These are phyloP conservation scores for Henningerozyma blattae DNA, from an alignment of 805 yeast genomes.

Conservation along the genomic window DNA sequence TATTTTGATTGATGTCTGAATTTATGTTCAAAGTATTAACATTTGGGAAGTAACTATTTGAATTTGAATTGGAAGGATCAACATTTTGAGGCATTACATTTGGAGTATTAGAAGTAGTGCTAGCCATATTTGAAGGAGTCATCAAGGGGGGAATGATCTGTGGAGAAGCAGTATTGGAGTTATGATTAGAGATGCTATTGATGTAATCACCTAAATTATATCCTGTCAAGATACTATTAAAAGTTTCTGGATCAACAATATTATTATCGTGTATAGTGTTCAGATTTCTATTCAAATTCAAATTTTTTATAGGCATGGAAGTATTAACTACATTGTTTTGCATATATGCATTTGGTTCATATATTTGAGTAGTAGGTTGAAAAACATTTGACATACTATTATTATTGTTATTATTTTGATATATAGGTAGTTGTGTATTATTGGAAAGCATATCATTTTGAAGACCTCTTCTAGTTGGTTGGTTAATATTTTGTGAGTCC, in stretches of 20 bases:
- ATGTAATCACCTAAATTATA: background rate
- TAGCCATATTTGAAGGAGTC: background rate
- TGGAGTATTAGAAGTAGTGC: background rate
- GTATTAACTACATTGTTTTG: background rate
- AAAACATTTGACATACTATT: background rate
- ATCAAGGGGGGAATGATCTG: background rate
- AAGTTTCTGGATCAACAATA: conserved; percentile 3
- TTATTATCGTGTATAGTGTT: conserved; percentile 4
- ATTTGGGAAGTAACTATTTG: background rate
- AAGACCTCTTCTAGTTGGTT: background rate
- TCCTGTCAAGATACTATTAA: background rate
- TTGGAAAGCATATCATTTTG: too few species aligned
- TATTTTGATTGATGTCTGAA: background rate
- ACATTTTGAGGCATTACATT: too few species aligned
- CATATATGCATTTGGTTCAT: too few species aligned
- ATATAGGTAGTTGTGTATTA: background rate
- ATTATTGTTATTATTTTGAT: background rate
- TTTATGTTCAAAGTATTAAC: background rate
- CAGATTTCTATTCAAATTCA: background rate
- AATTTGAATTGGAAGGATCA: background rate
- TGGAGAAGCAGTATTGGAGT: background rate
- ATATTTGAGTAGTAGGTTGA: too few species aligned
- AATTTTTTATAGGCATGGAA: background rate
- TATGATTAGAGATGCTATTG: background rate
- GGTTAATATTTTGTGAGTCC: background rate